These are phyloP conservation scores for Spathaspora arborariae DNA, from an alignment of 805 yeast genomes.

Conservation along the genomic window DNA sequence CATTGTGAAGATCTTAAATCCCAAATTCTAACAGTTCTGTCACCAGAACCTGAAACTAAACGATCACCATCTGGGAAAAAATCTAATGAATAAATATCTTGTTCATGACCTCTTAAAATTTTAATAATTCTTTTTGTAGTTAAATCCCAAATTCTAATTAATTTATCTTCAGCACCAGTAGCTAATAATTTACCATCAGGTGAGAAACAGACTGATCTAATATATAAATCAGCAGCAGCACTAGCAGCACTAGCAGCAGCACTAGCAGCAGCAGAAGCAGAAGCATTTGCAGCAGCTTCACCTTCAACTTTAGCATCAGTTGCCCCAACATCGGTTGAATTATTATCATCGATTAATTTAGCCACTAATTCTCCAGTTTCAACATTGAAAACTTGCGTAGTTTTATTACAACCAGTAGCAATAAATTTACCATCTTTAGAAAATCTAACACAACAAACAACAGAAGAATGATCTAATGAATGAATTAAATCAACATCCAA, in stretches of 20 bases:
- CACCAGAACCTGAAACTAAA: conserved; percentile 94
- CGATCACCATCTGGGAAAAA: conserved; percentile 93
- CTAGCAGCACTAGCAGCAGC: conserved; percentile 51
- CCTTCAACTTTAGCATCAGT: conserved; percentile 28
- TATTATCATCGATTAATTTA: conserved; percentile 73
- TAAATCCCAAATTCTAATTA: conserved; percentile 95
- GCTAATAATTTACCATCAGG: conserved; percentile 91
- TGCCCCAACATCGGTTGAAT: conserved; percentile 37
- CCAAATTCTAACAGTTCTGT: conserved; percentile 95
- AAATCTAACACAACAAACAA: conserved; percentile 95
- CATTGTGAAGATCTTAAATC: conserved; percentile 88
- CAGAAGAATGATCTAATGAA: conserved; percentile 88
- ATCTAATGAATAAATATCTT: conserved; percentile 93
- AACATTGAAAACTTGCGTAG: conserved; percentile 91
- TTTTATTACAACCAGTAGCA: conserved; percentile 96
- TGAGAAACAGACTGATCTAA: conserved; percentile 92
- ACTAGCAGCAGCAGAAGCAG: conserved; percentile 20
- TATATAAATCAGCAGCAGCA: conserved; percentile 81
- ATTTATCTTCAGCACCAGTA: conserved; percentile 88
- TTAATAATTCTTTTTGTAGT: conserved; percentile 79
- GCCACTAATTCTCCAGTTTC: conserved; percentile 88
- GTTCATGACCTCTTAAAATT: conserved; percentile 91
- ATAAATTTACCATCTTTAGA: conserved; percentile 85
- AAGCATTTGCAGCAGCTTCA: conserved; percentile 18
- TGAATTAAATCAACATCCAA: conserved; percentile 87